Conservation (phyloP, 208 protist genomes). For the Trypanosoma caninum region DNA sequence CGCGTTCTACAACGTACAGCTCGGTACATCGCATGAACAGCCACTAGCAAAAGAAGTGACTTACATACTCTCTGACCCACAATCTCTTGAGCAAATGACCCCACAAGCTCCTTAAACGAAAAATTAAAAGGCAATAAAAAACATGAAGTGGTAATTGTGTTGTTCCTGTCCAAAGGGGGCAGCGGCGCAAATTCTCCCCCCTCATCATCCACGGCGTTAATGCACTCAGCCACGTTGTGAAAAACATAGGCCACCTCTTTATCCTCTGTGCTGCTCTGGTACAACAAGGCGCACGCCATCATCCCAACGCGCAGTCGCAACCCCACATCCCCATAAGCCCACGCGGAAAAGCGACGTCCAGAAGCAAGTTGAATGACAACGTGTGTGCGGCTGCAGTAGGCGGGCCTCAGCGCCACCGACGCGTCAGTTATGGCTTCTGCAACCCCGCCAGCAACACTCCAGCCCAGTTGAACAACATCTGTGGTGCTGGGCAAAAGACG, state of each 20-base stretch:
- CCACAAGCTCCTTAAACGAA: constrained; percentile 29
- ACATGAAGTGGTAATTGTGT: background rate
- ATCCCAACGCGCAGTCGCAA: constrained; percentile 30
- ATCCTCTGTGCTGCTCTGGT: constrained; percentile 38
- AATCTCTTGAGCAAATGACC: constrained; percentile 37
- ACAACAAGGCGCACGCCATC: constrained; percentile 32
- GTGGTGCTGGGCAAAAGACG: constrained; percentile 32
- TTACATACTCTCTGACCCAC: constrained; percentile 54
- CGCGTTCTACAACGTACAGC: constrained; percentile 12
- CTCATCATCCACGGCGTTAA: background rate
- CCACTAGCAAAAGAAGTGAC: constrained; percentile 44
- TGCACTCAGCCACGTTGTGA: constrained; percentile 24
- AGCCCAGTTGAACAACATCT: constrained; percentile 56
- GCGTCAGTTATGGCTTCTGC: background rate
- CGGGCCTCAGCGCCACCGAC: background rate
- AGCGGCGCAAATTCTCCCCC: background rate
- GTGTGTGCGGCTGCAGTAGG: constrained; percentile 21
- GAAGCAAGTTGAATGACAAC: constrained; percentile 19
- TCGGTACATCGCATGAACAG: constrained; percentile 52
- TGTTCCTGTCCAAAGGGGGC: background rate
- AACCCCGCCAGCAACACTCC: constrained; percentile 10
- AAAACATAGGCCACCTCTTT: constrained; percentile 39
- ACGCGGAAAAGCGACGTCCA: constrained; percentile 30
- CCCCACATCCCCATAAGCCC: constrained; percentile 51
- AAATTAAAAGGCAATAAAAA: background rate